Percentiles rank a stretch among this genome's conserved stretches.
phyloP scores from a whole-genome alignment of 31 red algal genomes.

The Asparagopsis taxiformis region DNA sequence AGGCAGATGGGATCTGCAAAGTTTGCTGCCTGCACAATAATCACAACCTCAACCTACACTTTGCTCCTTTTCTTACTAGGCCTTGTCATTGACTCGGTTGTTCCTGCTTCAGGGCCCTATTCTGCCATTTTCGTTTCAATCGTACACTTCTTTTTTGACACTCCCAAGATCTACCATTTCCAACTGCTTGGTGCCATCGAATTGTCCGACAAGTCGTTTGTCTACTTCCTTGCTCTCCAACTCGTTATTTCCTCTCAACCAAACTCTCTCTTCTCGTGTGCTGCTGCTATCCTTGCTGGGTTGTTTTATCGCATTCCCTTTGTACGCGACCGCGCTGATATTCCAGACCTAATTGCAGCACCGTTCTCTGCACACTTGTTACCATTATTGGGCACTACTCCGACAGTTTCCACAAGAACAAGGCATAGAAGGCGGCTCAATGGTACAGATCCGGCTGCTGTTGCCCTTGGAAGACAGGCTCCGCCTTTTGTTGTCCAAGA shows the following conservation, averaged over 20 bases:
- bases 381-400: conserved; percentile 29
- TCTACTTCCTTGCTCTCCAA: conserved; percentile 41
- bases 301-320: conserved; percentile 42
- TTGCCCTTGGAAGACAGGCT: conserved; percentile 4
- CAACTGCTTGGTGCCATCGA: conserved; percentile 38
- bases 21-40: conserved; percentile 42
- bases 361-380: conserved; percentile 35
- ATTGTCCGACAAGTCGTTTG: conserved; percentile 64
- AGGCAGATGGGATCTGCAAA: conserved; percentile 47
- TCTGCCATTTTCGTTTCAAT: conserved; percentile 35
- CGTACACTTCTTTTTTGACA: conserved; percentile 69
- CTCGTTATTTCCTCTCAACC: conserved; percentile 30
- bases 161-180: conserved; percentile 62
- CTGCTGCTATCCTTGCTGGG: conserved; percentile 15
- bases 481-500: conserved; percentile 13
- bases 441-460: not conserved
- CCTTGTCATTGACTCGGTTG: conserved; percentile 2
- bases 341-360: conserved; percentile 23
- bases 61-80: conserved; percentile 15
- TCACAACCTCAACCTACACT: conserved; percentile 32
- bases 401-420: conserved; percentile 4
- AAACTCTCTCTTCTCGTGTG: conserved; percentile 20
- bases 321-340: conserved; percentile 25
- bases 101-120: conserved; percentile 53
- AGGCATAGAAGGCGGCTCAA: not conserved